Evolutionary conservation across 352 stramenopile genomes (phyloP), one percentile per base, ranked within the genome.

Genomic region (Globisporangium splendens): DNA sequence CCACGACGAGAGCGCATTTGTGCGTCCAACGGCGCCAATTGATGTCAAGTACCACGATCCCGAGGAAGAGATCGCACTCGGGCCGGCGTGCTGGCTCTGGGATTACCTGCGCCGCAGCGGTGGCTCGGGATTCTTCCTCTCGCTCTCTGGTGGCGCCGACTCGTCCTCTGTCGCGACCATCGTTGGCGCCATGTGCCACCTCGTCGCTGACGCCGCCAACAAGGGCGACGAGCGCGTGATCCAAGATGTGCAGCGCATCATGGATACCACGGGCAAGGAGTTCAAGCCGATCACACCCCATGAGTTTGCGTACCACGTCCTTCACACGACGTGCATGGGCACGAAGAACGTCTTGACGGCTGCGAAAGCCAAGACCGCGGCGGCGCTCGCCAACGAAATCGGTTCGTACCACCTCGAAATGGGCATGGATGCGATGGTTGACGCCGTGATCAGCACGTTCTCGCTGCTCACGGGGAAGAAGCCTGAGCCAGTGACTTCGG

Each of bases 251-350:
- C 82, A 92, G 71, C 82, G 85, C 58, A 91, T 95, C 58, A 81
- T 88, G 43, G 79, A 77, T 14, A 91, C 68, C 12, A 74, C 61
- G 0, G 77, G 66, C 1, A 42, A 83, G 58, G 41, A 50, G n/a
- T 95, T 94, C 61, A 54, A 71, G 46, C 66, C 79, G 13, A 59
- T 89, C 38, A 89, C 78, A 46, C 65, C 96, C 8, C 71, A 95
- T 54, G 91, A 98, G 60, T 75, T 99, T 35, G 96, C 93, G 8
- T 91, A 86, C 38, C 79, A 87, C 50, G 60, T 99, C 18, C 75
- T 99, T 17, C 96, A 99, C 72, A 99, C 97, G 33, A 95, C 91
- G 0, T 99, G 98, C 77, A 98, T 99, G 96, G 97, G 96, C 35
- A 99, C 96, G 18, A 87, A 91, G 46, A 98, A 99, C 72, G 98